These are phyloP conservation scores for Nicotiana noctiflora DNA, from an alignment of 257 asterid species.

Conservation along the genomic window DNA sequence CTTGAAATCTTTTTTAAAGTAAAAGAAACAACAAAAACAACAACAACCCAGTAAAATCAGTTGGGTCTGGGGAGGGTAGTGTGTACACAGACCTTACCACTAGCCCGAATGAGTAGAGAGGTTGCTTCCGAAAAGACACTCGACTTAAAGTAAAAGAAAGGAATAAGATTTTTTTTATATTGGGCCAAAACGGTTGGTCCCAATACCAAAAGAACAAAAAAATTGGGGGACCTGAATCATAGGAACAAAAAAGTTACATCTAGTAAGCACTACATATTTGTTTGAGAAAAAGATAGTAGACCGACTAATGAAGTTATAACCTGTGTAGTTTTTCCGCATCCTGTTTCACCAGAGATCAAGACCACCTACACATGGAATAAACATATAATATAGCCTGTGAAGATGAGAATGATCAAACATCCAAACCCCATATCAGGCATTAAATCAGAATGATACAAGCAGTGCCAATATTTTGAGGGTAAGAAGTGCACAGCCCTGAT, in stretches of 20 bases:
- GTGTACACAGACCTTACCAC: too few species aligned
- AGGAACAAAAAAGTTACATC: not conserved
- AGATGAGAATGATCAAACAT: not conserved
- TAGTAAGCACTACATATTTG: not conserved
- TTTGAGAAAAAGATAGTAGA: not conserved
- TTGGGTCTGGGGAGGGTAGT: too few species aligned
- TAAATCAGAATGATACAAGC: not conserved
- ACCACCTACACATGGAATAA: conserved; percentile 54
- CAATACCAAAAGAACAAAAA: conserved; percentile 9
- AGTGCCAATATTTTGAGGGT: conserved; percentile 1
- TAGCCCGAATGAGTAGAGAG: too few species aligned
- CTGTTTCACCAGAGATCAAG: conserved; percentile 95
- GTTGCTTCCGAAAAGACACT: too few species aligned
- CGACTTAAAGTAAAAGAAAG: not conserved
- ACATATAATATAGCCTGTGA: not conserved
- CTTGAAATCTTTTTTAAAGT: not conserved
- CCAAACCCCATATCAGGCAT: conserved; percentile 10
- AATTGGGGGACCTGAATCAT: conserved; percentile 77
- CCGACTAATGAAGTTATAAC: conserved; percentile 25
- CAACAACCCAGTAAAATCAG: too few species aligned
- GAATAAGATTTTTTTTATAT: too few species aligned
- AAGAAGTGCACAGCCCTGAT: not conserved
- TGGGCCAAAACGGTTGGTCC: not conserved
- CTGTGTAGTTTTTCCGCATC: conserved; percentile 98
- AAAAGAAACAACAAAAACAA: too few species aligned